phyloP scores from a whole-genome alignment of 176 grass and related monocot species.

The Leersia perrieri region DNA sequence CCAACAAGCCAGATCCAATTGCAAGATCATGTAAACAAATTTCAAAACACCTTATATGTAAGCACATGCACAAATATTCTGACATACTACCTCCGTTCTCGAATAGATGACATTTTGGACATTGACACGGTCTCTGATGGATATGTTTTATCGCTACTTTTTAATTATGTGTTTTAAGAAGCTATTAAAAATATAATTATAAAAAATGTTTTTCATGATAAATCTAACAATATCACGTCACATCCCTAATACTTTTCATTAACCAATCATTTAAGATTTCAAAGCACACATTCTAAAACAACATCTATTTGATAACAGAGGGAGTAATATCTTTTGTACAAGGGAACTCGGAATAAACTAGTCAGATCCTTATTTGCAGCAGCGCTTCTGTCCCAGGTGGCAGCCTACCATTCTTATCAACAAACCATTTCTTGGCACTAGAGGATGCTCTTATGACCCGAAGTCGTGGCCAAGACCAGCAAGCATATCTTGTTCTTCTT shows the following conservation, averaged over 20 bases:
- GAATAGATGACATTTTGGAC: no score
- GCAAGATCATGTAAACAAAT: background rate
- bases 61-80: background rate
- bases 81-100: no score
- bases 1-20: background rate
- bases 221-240: no score
- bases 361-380: constrained; percentile 59
- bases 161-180: no score
- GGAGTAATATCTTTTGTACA: background rate
- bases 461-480: constrained; percentile 72
- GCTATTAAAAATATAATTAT: no score
- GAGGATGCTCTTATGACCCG: constrained; percentile 39
- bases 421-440: constrained; percentile 36
- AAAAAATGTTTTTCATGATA: no score
- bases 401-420: constrained; percentile 49
- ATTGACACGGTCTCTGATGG: no score
- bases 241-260: no score
- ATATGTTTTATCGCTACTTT: no score
- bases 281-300: no score
- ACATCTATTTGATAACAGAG: no score
- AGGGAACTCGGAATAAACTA: background rate
- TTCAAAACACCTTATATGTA: background rate
- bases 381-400: constrained; percentile 63
- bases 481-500: constrained; percentile 50
- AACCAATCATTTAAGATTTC: no score